Conservation (phyloP, 768 basidiomycete genomes). For the Hysterangium stoloniferum region DNA sequence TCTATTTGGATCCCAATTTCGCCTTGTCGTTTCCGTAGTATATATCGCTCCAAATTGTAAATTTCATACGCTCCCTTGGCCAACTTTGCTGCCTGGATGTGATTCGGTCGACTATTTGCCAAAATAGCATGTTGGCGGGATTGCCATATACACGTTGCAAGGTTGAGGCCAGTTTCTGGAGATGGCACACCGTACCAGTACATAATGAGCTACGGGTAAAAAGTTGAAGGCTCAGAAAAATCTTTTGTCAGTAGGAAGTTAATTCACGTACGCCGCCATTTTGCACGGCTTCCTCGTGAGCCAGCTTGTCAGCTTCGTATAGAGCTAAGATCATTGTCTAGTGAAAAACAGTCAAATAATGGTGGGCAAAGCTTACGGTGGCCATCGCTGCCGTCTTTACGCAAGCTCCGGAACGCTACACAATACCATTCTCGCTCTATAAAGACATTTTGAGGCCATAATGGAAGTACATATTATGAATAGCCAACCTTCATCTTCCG, state of each 20-base stretch:
- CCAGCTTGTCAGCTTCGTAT: slow-evolving; percentile 78
- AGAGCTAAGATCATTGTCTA: slow-evolving; percentile 40
- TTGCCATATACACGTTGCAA: slow-evolving; percentile 96
- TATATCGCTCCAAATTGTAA: slow-evolving; percentile 71
- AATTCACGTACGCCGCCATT: slow-evolving; percentile 65
- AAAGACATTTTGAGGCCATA: not conserved
- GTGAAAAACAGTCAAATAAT: not conserved
- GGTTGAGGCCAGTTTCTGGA: slow-evolving; percentile 68
- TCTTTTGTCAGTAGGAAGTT: not conserved
- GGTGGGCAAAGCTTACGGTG: slow-evolving; percentile 39
- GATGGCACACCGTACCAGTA: slow-evolving; percentile 94
- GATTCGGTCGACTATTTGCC: slow-evolving; percentile 73
- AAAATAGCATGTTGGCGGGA: slow-evolving; percentile 76
- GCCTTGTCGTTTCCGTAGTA: slow-evolving; percentile 60
- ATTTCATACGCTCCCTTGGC: slow-evolving; percentile 70
- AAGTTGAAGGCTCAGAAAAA: slow-evolving; percentile 5
- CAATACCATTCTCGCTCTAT: slow-evolving; percentile 81
- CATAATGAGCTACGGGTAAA: slow-evolving; percentile 52
- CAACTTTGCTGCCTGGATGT: slow-evolving; percentile 76
- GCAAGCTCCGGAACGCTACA: slow-evolving; percentile 80
- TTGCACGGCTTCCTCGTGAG: slow-evolving; percentile 88
- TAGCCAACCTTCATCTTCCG: slow-evolving; percentile 38
- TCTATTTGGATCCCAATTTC: slow-evolving; percentile 48
- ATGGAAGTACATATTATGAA: not conserved
- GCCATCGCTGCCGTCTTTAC: slow-evolving; percentile 64